phyloP scores from a whole-genome alignment of 345 rosid species.

The Leavenworthia alabamica region DNA sequence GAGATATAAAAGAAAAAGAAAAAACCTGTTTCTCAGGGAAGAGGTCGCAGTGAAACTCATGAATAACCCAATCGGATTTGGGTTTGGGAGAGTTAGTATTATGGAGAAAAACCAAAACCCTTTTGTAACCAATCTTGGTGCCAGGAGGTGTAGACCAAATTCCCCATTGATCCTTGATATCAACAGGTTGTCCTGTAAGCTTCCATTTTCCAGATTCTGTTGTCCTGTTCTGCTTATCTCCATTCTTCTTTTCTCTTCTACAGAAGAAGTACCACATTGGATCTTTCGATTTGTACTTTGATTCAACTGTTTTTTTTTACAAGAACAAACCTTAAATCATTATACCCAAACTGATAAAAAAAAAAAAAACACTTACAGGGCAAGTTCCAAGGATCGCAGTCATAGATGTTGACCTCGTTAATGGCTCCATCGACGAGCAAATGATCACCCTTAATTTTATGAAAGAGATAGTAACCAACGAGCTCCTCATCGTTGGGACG shows the following conservation, averaged over 20 bases:
- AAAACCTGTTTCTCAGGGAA: too few relatives aligned
- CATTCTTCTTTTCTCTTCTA: slow-evolving; percentile 11
- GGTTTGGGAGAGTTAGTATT: background rate
- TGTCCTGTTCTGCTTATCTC: slow-evolving; percentile 27
- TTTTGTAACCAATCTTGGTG: slow-evolving; percentile 34
- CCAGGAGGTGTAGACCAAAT: background rate
- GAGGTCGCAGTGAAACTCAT: slow-evolving; percentile 17
- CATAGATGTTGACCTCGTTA: slow-evolving; percentile 34
- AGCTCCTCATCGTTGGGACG: slow-evolving; percentile 47
- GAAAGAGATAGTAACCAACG: slow-evolving; percentile 32
- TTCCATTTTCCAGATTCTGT: slow-evolving; percentile 40
- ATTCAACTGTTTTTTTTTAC: slow-evolving; percentile 19
- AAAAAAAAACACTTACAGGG: too few relatives aligned
- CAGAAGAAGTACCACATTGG: slow-evolving; percentile 35
- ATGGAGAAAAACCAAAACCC: slow-evolving; percentile 27
- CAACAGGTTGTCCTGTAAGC: slow-evolving; percentile 15
- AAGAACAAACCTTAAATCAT: too few relatives aligned
- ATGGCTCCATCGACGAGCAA: background rate
- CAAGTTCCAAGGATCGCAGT: slow-evolving; percentile 46
- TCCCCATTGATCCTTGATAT: slow-evolving; percentile 10
- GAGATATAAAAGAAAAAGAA: too few relatives aligned
- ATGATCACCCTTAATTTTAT: slow-evolving; percentile 27
- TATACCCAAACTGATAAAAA: too few relatives aligned
- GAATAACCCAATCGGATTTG: slow-evolving; percentile 25
- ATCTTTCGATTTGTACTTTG: slow-evolving; percentile 23